Base-by-base conservation (phyloP, 495 filamentous ascomycete genomes). In the Oleoguttula mirabilis region DNA sequence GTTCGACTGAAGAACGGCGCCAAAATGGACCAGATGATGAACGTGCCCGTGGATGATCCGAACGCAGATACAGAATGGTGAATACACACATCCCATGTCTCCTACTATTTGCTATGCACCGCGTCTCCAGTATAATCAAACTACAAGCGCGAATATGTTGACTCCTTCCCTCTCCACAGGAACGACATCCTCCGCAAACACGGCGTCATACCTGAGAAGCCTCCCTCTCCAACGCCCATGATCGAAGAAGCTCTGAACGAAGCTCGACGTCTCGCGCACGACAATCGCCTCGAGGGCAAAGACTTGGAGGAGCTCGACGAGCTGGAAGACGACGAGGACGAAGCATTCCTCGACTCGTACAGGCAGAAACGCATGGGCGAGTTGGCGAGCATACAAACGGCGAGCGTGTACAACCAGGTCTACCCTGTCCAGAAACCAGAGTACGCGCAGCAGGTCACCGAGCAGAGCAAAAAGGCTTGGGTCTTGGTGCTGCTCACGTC, bases 1-100 rank as follows among this genome's bases (percentile, higher is more conserved):
- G 15, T 21, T n/a, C 37, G 10, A 21, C 7, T 19, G 5, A 28
- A 41, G 22, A 4, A 15, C 6, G n/a, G 3, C 32, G 15, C 0
- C 21, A 39, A 33, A 10, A 92, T 90, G 84, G 78, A 84, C 38
- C 72, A 77, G 47, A 80, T 80, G 12, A 58, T 72, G 45, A 80
- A 87, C 49, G 92, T 95, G 37, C 85, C 90, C 38, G 81, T 98
- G 51, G 84, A 88, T 56, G 78, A 96, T 58, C 88, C 88, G 23
- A 92, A 95, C 59, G 90, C 85, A 48, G 90, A 98, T 60, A 98
- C 90, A 27, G 90, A 98, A 80, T 98, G 90, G 90, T 93, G 67
- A 37, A 43, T 21, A 34, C 10, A 10, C 21, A 17, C n/a, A 39
- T 8, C 4, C 21, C 36, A 39, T 33, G 11, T 16, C 15, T 4